A percentile compares a stretch with the other conserved stretches of the same genome.
These are phyloP conservation scores for Breynia disticha DNA, from an alignment of 441 rosid species.

Conservation along the genomic window DNA sequence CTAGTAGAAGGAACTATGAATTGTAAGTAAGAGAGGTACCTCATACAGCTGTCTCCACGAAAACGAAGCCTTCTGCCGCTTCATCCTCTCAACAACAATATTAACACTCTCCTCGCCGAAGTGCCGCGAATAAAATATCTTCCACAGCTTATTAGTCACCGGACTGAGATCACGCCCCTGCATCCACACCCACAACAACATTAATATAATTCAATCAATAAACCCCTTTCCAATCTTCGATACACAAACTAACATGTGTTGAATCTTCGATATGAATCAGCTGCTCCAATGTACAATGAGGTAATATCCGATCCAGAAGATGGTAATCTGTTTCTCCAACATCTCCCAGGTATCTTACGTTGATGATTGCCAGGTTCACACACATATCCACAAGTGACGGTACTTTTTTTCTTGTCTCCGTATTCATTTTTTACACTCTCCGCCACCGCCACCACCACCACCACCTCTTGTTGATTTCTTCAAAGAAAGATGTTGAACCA, in stretches of 20 bases:
- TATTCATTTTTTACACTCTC: no score
- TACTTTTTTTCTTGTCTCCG: slow-evolving; percentile 20
- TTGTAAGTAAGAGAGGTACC: no score
- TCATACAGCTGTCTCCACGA: slow-evolving; percentile 60
- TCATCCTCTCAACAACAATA: slow-evolving; percentile 50
- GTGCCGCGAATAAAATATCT: slow-evolving; percentile 45
- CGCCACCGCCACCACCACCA: no score
- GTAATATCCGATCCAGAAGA: slow-evolving; percentile 64
- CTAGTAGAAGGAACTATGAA: no score
- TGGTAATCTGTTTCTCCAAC: slow-evolving; percentile 74
- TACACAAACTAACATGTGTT: slow-evolving; percentile 50
- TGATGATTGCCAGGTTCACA: slow-evolving; percentile 38
- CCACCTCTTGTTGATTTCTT: no score
- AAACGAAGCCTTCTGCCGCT: slow-evolving; percentile 33
- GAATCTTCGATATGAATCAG: slow-evolving; percentile 60
- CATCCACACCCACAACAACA: no score
- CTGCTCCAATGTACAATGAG: slow-evolving; percentile 68
- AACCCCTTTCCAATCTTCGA: no score
- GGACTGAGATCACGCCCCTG: slow-evolving; percentile 81
- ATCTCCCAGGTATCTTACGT: slow-evolving; percentile 66
- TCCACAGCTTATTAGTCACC: slow-evolving; percentile 73
- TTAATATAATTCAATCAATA: no score
- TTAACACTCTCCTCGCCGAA: slow-evolving; percentile 35
- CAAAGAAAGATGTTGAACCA: no score
- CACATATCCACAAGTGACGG: slow-evolving; percentile 83